Evolutionary conservation across 352 stramenopile species (phyloP).

Genomic region (Phytophthora hybrid): DNA sequence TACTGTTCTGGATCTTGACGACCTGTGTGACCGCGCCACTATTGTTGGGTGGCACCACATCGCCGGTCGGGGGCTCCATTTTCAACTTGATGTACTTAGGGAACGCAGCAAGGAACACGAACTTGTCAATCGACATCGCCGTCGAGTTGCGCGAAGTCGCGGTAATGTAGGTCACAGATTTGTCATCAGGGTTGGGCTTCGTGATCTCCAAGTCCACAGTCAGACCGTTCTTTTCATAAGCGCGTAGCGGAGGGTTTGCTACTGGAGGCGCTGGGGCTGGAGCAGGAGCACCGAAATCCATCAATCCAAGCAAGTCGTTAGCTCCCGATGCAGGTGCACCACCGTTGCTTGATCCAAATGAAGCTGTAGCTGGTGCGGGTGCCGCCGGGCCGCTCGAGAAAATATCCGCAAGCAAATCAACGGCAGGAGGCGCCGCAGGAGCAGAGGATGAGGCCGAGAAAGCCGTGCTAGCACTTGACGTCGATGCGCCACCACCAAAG

Average conservation of each 20-base stretch:
- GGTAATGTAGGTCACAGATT: constrained; percentile 92
- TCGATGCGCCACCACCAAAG: constrained; percentile 82
- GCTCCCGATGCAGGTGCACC: constrained; percentile 25
- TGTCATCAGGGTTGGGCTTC: constrained; percentile 94
- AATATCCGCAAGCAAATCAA: constrained; percentile 97
- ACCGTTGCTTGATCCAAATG: constrained; percentile 28
- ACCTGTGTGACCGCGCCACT: constrained; percentile 92
- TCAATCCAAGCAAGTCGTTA: constrained; percentile 72
- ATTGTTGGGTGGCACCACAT: constrained; percentile 89
- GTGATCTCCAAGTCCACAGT: constrained; percentile 91
- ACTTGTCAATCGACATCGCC: constrained; percentile 86
- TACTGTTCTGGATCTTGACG: constrained; percentile 96
- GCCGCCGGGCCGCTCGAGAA: constrained; percentile 73
- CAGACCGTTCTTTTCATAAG: constrained; percentile 97
- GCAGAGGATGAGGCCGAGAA: constrained; percentile 36
- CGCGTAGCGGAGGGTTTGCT: constrained; percentile 77
- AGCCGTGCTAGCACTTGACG: constrained; percentile 28
- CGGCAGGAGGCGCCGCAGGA: constrained; percentile 40
- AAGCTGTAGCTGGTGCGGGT: constrained; percentile 26
- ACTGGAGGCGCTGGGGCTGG: constrained; percentile 34
- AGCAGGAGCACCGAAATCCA: constrained; percentile 72
- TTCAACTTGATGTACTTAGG: constrained; percentile 98
- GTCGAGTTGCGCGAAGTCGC: constrained; percentile 95
- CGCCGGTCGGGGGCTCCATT: constrained; percentile 96
- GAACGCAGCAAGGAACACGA: constrained; percentile 96